Conservation (phyloP, 228 moss, liverwort and hornwort genomes). For the Sphagnum magellanicum region DNA sequence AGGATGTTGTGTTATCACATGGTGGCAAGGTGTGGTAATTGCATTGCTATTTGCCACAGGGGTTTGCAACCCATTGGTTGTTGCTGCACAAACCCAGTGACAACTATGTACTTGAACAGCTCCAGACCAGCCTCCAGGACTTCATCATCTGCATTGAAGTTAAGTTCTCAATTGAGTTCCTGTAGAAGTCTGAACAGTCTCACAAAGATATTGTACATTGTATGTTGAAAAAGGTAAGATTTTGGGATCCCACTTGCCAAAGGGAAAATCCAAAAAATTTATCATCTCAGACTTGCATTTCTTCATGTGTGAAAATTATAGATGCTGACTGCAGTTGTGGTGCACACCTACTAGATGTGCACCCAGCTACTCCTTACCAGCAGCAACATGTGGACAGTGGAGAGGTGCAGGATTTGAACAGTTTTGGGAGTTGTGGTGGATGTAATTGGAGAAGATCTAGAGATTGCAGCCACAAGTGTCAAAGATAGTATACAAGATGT, state of each 20-base stretch:
- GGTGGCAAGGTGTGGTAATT: conserved; percentile 95
- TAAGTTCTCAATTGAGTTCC: not conserved
- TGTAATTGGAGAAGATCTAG: conserved; percentile 34
- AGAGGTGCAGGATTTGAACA: conserved; percentile 9
- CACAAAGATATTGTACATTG: too few relatives aligned
- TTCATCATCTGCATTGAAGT: conserved; percentile 87
- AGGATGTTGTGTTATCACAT: conserved; percentile 96
- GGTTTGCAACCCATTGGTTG: conserved; percentile 20
- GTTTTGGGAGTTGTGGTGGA: conserved; percentile 56
- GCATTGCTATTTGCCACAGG: conserved; percentile 86
- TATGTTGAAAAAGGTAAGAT: too few relatives aligned
- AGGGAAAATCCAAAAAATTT: too few relatives aligned
- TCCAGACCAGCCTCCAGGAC: conserved; percentile 72
- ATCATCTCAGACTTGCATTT: too few relatives aligned
- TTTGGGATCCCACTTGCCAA: too few relatives aligned
- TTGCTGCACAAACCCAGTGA: conserved; percentile 43
- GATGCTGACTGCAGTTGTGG: conserved; percentile 92
- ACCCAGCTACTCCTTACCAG: conserved; percentile 81
- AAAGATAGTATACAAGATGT: conserved; percentile 72
- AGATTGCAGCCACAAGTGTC: conserved; percentile 50
- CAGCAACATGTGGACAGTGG: conserved; percentile 7
- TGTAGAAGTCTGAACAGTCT: too few relatives aligned
- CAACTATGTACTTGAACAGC: conserved; percentile 55
- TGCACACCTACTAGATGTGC: conserved; percentile 61
- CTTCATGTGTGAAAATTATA: conserved; percentile 2